phyloP scores from a whole-genome alignment of 768 basidiomycete genomes.

The Mycena alexandri region DNA sequence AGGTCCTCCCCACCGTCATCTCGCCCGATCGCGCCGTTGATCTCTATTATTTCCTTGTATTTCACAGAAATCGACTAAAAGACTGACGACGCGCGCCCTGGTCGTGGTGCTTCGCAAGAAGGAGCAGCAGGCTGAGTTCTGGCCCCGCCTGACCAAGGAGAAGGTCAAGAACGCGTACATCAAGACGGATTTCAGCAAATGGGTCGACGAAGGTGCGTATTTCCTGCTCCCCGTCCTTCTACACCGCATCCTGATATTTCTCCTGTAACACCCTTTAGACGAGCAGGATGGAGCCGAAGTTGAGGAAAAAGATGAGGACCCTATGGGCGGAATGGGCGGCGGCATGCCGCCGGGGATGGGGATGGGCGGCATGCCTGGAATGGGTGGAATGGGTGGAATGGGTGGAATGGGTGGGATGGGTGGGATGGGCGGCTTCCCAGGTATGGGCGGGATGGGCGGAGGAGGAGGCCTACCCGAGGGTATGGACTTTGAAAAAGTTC shows the following conservation, averaged over 20 bases:
- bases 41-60: slow-evolving; percentile 27
- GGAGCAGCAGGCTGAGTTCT: slow-evolving; percentile 79
- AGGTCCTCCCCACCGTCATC: slow-evolving; percentile 61
- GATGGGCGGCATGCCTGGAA: slow-evolving; percentile 38
- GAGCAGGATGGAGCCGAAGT: slow-evolving; percentile 81
- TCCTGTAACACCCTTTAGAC: slow-evolving; percentile 62
- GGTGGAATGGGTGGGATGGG: slow-evolving; percentile 53
- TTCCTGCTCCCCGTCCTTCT: too few relatives aligned
- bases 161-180: slow-evolving; percentile 84
- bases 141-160: slow-evolving; percentile 94
- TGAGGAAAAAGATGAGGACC: slow-evolving; percentile 63
- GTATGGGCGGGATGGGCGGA: slow-evolving; percentile 45
- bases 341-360: slow-evolving; percentile 38
- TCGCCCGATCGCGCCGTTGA: slow-evolving; percentile 12
- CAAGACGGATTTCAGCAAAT: slow-evolving; percentile 96
- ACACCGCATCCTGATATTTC: too few relatives aligned
- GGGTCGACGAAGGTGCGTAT: slow-evolving; percentile 80
- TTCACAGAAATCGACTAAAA: slow-evolving; percentile 68
- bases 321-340: slow-evolving; percentile 58
- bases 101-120: slow-evolving; percentile 85
- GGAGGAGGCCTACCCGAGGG: slow-evolving; percentile 43
- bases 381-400: slow-evolving; percentile 44
- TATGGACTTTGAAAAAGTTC: slow-evolving; percentile 79
- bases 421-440: slow-evolving; percentile 61
- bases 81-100: slow-evolving; percentile 76